These are phyloP conservation scores for Penicillium digitatum DNA, from an alignment of 2,329 filamentous ascomycete species.

Conservation along the genomic window DNA sequence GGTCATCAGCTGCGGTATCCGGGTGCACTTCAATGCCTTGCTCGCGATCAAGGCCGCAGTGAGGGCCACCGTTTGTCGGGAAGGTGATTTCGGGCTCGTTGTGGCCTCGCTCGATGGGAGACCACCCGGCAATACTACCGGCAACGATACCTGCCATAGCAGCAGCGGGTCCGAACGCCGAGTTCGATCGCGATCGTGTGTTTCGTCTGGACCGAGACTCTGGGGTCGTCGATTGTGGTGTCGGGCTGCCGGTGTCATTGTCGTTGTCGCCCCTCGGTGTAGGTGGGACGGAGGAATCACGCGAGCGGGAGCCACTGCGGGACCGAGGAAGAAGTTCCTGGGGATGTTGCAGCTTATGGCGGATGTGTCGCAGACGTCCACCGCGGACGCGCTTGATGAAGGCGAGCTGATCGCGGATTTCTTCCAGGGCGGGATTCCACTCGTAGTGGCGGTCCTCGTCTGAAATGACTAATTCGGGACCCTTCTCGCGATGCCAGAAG, in stretches of 20 bases:
- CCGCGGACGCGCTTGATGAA: slow-evolving; percentile 63
- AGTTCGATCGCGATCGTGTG: slow-evolving; percentile 57
- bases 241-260: slow-evolving; percentile 39
- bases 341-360: slow-evolving; percentile 60
- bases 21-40: slow-evolving; percentile 48
- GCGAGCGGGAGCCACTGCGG: slow-evolving; percentile 41
- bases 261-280: slow-evolving; percentile 56
- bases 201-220: slow-evolving; percentile 49
- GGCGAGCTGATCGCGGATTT: slow-evolving; percentile 60
- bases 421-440: slow-evolving; percentile 60
- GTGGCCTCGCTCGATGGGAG: slow-evolving; percentile 52
- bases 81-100: slow-evolving; percentile 29
- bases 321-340: slow-evolving; percentile 44
- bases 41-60: slow-evolving; percentile 40
- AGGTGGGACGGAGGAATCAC: slow-evolving; percentile 48
- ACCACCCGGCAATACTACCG: slow-evolving; percentile 63
- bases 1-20: slow-evolving; percentile 44
- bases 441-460: slow-evolving; percentile 47
- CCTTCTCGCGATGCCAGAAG: slow-evolving; percentile 37
- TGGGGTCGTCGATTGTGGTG: slow-evolving; percentile 50
- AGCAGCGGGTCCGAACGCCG: slow-evolving; percentile 55
- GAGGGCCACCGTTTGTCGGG: slow-evolving; percentile 31
- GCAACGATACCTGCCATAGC: slow-evolving; percentile 64
- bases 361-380: slow-evolving; percentile 57
- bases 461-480: slow-evolving; percentile 43